Evolutionary conservation across 495 filamentous ascomycete species (phyloP), one percentile per base, ranked within the genome.

Genomic region (Penicillium lagena): DNA sequence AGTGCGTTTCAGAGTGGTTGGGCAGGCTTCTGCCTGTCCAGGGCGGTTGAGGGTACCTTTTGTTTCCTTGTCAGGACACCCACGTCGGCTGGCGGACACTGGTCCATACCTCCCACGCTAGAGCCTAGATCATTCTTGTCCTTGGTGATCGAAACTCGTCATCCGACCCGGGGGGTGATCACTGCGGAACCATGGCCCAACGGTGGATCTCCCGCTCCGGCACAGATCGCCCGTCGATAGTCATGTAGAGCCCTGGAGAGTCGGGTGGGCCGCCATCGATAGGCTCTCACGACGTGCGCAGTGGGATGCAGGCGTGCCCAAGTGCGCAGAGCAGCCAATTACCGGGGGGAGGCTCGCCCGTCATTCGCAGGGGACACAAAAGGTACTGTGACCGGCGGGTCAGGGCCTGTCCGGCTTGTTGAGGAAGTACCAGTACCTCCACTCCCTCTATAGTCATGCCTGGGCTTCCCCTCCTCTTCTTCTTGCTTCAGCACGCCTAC

Each of bases 281-380:
- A 22, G 22, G 22, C 22, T 22, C 22, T 22, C 22, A 22, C 22
- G 4, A 4, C 22, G 3, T 6, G 22, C 22, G 22, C 22, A 22
- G 22, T 22, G 22, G 4, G 48, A 56, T 68, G 70, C 70, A 73
- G 46, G 68, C 67, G 64, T 73, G 70, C 70, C 70, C 70, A 73
- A 73, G 56, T 51, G 49, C 43, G 49, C 58, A 57, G 63, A 71
- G 70, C 70, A 68, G 66, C 70, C 68, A 73, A 73, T 73, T 42
- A 60, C 40, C 32, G 50, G 14, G 12, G 30, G 32, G 30, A 42
- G 46, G 37, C 39, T 43, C 48, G 40, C 51, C 49, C 56, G 44
- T 43, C 43, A 58, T 45, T 62, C 63, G 58, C 55, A 56, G 52
- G 63, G 49, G 59, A 3, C n/a, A 22, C 2, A 6, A 22, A 6